Evolutionary conservation across 1,284 basidiomycete genomes (phyloP), one percentile per base, ranked within the genome.

Genomic region (Austroboletus niveus): DNA sequence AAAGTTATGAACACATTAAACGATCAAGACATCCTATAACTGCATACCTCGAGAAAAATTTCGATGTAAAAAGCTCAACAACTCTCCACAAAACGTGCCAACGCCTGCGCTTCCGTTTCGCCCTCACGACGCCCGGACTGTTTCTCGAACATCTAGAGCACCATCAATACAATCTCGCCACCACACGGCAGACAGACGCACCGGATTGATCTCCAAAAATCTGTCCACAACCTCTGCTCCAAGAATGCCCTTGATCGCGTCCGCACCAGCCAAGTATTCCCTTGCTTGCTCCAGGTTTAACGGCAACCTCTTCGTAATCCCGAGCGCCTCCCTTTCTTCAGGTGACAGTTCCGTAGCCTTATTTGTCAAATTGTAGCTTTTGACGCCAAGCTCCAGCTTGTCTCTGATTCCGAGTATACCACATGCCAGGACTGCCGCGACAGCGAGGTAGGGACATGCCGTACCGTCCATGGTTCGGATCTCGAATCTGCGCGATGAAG

Each of bases 391-490:
- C 52, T 61, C 34, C 51, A 61, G 46, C 51, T 50, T n/a, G 59
- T 59, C 53, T 52, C 59, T 8, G 20, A 77, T 42, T 1, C 73
- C 71, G 1, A 61, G 47, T 20, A 72, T 27, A 1, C 71, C 76
- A 3, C 66, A 70, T 2, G 67, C 68, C 7, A 79, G 45, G n/a
- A 76, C 36, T 0, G 66, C 71, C 1, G 75, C 68, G 15, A 75
- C 55, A 5, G 70, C 72, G 11, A 76, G 49, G 56, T 78, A 71
- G 0, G 76, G 74, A 47, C 69, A 72, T 2, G 73, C 65, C 9
- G 83, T 85, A 4, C 79, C 86, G 56, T 89, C 87, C 41, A 85
- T 58, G 35, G 74, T 71, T 57, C 78, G 79, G 45, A 87, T 61
- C 64, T 89, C 87, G 53, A 89, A 86, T 62, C 84, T 69, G 10